Conservation (phyloP, 2,329 filamentous ascomycete genomes). For the Colletotrichum musicola region DNA sequence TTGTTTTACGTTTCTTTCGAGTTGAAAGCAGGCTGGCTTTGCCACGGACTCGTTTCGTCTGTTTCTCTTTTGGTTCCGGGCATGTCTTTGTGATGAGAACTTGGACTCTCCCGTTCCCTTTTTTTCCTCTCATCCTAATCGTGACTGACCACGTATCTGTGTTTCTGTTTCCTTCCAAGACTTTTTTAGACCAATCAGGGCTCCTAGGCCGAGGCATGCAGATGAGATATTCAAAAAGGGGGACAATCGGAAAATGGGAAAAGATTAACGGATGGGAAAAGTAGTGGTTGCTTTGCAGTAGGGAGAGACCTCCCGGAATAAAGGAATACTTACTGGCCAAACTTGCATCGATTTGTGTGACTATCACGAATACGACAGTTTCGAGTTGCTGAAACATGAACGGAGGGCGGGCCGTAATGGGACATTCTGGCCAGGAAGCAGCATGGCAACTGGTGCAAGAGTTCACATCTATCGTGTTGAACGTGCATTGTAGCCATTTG, state of each 20-base stretch:
- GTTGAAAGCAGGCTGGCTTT: not conserved
- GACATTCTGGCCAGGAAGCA: no score
- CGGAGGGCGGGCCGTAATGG: no score
- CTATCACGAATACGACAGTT: no score
- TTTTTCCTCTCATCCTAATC: not conserved
- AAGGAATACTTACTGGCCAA: no score
- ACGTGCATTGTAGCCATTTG: no score
- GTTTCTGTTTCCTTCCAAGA: not conserved
- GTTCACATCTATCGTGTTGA: no score
- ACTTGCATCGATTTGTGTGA: no score
- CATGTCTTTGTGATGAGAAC: not conserved
- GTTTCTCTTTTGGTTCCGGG: slow-evolving; percentile 6
- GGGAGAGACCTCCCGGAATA: no score
- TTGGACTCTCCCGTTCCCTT: not conserved
- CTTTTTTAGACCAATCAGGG: slow-evolving; percentile 1
- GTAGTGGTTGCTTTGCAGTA: not conserved
- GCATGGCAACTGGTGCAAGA: no score
- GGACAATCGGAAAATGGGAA: not conserved
- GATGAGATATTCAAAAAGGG: not conserved
- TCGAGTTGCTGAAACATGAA: no score
- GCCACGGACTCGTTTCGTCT: slow-evolving; percentile 7
- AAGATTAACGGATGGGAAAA: not conserved
- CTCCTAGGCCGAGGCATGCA: slow-evolving; percentile 1
- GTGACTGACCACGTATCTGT: not conserved
- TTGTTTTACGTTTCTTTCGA: not conserved